Conservation (phyloP, 176 grass and related monocot species). For the Paspalum vaginatum region DNA sequence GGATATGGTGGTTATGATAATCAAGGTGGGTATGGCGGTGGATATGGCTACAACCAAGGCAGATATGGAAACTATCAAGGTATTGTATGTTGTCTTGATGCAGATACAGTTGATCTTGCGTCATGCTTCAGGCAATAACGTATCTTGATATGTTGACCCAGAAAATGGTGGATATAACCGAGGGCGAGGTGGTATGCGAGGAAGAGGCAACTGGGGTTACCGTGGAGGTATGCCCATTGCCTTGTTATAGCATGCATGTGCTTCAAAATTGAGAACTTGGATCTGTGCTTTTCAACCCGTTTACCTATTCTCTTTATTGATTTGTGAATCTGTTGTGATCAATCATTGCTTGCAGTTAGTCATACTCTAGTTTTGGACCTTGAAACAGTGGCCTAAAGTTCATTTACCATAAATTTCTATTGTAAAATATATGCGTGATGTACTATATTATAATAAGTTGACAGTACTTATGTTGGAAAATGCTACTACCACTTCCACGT, state of each 20-base stretch:
- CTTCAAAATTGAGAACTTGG: neutral
- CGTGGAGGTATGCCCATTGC: conserved; percentile 54
- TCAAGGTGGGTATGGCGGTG: conserved; percentile 67
- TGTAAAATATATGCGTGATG: neutral
- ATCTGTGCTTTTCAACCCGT: neutral
- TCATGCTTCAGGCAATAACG: neutral
- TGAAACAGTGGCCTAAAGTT: neutral
- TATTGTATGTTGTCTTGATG: conserved; percentile 25
- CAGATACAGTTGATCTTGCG: neutral
- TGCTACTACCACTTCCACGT: neutral
- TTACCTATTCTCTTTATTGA: neutral
- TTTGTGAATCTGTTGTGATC: neutral
- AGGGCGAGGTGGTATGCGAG: conserved; percentile 63
- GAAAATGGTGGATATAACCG: conserved; percentile 84
- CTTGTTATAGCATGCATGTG: neutral
- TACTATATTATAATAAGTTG: neutral
- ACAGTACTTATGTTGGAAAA: neutral
- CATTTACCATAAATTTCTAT: neutral
- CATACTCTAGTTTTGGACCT: neutral
- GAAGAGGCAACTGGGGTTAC: conserved; percentile 68
- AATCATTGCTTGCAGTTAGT: neutral
- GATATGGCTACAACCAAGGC: conserved; percentile 69
- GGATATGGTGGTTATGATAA: conserved; percentile 70
- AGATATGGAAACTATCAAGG: conserved; percentile 67
- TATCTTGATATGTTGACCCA: conserved; percentile 34